Evolutionary conservation across 2,329 filamentous ascomycete genomes (phyloP), one percentile per base, ranked within the genome.

Genomic region (Fusarium mundagurra): DNA sequence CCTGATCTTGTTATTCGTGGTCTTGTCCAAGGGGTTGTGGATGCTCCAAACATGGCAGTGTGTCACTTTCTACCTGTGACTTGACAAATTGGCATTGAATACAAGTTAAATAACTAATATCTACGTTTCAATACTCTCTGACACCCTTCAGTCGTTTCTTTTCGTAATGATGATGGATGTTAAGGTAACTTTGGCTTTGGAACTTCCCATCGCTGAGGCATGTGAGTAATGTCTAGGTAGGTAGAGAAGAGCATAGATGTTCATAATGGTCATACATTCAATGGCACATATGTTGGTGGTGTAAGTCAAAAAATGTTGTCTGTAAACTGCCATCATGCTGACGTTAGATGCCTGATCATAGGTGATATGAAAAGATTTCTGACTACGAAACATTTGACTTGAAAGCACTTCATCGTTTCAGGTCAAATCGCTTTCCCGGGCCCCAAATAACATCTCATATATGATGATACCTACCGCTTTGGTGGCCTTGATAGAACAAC

Each of bases 351-450:
- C 47, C 22, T n/a, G 8, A 33, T n/a, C 3, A n/a, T 13, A n/a
- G 16, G 22, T n/a, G 14, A n/a, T 3, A 12, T 33, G 16, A n/a
- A n/a, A 18, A 10, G 22, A 18, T n/a, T 50, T 33, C 22, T n/a
- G 7, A 5, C 8, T 5, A 8, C 3, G 22, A 33, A 13, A 13
- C 8, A n/a, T 13, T 31, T 5, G 7, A n/a, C 22, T 9, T 17
- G 45, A 14, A 12, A 17, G 27, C 45, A 48, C 45, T 48, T 48
- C 45, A 27, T 31, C n/a, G 27, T 22, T 16, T n/a, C 27, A 22
- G 22, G 9, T 16, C 43, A 18, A 12, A 18, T 44, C 16, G 16
- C 43, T 43, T n/a, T 20, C 7, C 7, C 6, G 9, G 20, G 18
- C 29, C 8, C 10, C 6, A n/a, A 12, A 31, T 17, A 17, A 12